Evolutionary conservation across 352 stramenopile genomes (phyloP).

Genomic region (Phytophthora cactorum): DNA sequence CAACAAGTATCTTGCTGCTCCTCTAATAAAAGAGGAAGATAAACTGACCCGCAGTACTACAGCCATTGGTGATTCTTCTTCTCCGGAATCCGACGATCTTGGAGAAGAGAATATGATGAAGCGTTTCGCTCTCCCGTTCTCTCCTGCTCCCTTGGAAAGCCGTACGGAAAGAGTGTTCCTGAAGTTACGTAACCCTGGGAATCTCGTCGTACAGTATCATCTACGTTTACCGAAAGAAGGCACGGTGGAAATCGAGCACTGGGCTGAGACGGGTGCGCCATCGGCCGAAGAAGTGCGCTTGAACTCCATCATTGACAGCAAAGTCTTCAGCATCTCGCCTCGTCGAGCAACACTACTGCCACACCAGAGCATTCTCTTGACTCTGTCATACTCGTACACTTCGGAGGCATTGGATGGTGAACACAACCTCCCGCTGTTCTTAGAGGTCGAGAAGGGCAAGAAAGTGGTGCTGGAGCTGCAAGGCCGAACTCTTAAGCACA

Average conservation of each 20-base stretch:
- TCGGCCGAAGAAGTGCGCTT: constrained; percentile 77
- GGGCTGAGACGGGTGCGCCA: constrained; percentile 90
- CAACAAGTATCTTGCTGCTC: constrained; percentile 70
- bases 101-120: constrained; percentile 31
- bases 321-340: constrained; percentile 69
- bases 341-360: constrained; percentile 64
- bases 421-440: constrained; percentile 87
- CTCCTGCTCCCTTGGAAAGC: constrained; percentile 65
- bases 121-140: constrained; percentile 81
- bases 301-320: constrained; percentile 84
- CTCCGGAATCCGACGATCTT: constrained; percentile 18
- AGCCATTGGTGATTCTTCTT: constrained; percentile 20
- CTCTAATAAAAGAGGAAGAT: constrained; percentile 44
- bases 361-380: constrained; percentile 64
- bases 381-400: constrained; percentile 71
- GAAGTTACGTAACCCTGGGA: constrained; percentile 88
- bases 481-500: constrained; percentile 73
- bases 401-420: constrained; percentile 79
- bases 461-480: constrained; percentile 86
- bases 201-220: constrained; percentile 82
- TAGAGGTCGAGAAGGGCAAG: constrained; percentile 92
- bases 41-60: constrained; percentile 25
- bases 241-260: constrained; percentile 93
- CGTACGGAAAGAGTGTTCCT: constrained; percentile 68
- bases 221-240: constrained; percentile 92